A percentile compares a stretch with the other conserved stretches of the same genome.
Conservation (phyloP, 495 filamentous ascomycete species). For the Neurospora sp. region DNA sequence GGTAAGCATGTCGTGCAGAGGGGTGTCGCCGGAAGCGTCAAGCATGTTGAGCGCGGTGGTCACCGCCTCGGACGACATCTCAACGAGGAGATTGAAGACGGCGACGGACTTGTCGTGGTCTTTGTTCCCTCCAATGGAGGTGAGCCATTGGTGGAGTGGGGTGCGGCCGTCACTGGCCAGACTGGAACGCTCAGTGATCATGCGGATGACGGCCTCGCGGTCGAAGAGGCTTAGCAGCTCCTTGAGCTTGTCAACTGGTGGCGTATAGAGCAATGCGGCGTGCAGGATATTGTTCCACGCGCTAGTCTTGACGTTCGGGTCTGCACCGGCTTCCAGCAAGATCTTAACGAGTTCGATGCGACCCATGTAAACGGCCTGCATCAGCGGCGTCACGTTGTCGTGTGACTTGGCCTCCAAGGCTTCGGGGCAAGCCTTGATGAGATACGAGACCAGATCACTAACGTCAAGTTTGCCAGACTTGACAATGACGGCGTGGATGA, state of each 20-base stretch:
- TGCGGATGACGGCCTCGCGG: constrained; percentile 25
- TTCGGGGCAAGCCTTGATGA: constrained; percentile 47
- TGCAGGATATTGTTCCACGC: constrained; percentile 52
- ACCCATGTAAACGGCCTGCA: constrained; percentile 43
- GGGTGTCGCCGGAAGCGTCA: constrained; percentile 58
- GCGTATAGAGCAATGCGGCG: constrained; percentile 31
- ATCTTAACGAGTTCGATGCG: constrained; percentile 44
- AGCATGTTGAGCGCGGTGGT: constrained; percentile 45
- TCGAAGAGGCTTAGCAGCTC: constrained; percentile 46
- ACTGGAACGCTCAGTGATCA: constrained; percentile 31
- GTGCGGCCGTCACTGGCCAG: constrained; percentile 25
- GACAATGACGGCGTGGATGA: constrained; percentile 57
- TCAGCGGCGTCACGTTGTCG: constrained; percentile 50
- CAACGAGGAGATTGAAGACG: constrained; percentile 34
- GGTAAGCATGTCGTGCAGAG: constrained; percentile 46
- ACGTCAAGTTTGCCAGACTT: constrained; percentile 27
- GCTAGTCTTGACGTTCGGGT: constrained; percentile 47
- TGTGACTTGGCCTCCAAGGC: constrained; percentile 46
- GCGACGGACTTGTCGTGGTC: constrained; percentile 10
- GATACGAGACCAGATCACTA: constrained; percentile 47
- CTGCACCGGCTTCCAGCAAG: constrained; percentile 53
- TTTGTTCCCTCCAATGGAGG: constrained; percentile 1
- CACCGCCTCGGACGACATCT: constrained; percentile 36
- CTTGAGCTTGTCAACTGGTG: constrained; percentile 21
- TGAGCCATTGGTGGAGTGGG: constrained; percentile 31